Conservation (phyloP, 1,284 basidiomycete genomes). For the Termitomyces sp. region DNA sequence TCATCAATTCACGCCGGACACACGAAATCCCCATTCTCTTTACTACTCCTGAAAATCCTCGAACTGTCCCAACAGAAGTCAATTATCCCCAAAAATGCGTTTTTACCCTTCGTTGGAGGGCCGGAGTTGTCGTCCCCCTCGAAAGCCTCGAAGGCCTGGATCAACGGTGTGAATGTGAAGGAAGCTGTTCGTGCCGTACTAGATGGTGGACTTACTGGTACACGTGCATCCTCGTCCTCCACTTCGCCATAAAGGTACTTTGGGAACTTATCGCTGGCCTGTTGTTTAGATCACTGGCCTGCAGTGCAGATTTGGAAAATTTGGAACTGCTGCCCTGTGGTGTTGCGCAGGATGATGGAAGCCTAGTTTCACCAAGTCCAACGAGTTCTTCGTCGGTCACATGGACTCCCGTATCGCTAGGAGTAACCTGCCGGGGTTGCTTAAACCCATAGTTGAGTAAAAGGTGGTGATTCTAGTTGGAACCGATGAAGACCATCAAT, state of each 20-base stretch:
- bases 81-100: background rate
- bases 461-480: background rate
- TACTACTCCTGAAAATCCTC: background rate
- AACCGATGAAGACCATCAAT: background rate
- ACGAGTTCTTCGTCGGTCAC: background rate
- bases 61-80: background rate
- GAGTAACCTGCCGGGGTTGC: background rate
- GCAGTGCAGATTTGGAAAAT: background rate
- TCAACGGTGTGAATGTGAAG: background rate
- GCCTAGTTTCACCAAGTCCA: background rate
- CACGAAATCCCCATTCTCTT: background rate
- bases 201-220: background rate
- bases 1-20: background rate
- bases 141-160: background rate
- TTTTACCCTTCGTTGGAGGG: too few species aligned
- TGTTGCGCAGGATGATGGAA: background rate
- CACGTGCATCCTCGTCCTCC: background rate
- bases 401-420: background rate
- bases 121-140: background rate
- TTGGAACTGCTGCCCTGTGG: background rate
- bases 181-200: background rate
- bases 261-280: background rate
- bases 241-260: background rate
- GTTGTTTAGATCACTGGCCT: background rate
- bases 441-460: background rate